Conservation (phyloP, 176 grass and related monocot genomes). For the Cenchrus americanus region DNA sequence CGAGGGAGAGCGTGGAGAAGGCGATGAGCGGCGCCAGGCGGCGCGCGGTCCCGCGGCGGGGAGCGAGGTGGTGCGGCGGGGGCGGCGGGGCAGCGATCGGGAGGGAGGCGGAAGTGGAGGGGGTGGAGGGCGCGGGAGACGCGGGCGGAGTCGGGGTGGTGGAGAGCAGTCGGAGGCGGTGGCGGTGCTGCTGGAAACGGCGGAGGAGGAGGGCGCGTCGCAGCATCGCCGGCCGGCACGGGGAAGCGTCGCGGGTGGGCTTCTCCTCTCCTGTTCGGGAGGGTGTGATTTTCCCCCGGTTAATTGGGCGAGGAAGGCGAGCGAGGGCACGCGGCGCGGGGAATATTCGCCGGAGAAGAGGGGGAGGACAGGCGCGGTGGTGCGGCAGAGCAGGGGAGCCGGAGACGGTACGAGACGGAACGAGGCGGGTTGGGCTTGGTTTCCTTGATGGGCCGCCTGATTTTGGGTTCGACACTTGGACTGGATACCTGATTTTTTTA, state of each 20-base stretch:
- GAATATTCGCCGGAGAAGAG: constrained; percentile 52
- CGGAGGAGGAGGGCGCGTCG: constrained; percentile 47
- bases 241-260: not conserved
- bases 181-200: constrained; percentile 30
- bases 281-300: not conserved
- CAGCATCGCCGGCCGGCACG: constrained; percentile 50
- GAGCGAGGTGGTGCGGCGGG: constrained; percentile 51
- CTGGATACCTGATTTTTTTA: no score
- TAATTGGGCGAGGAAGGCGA: constrained; percentile 39
- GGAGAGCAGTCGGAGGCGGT: constrained; percentile 32
- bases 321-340: not conserved
- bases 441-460: constrained; percentile 16
- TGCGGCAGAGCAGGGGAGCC: not conserved
- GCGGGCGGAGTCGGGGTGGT: constrained; percentile 18
- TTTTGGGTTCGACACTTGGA: constrained; percentile 9
- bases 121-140: constrained; percentile 20
- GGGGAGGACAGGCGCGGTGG: not conserved
- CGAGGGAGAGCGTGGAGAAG: constrained; percentile 48
- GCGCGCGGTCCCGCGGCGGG: constrained; percentile 44
- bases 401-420: not conserved
- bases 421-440: constrained; percentile 12
- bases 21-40: constrained; percentile 57
- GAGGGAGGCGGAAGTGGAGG: constrained; percentile 33
- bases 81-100: constrained; percentile 28
- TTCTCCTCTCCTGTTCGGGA: not conserved